These are phyloP conservation scores for Barbatosphaeria neglecta DNA, from an alignment of 495 filamentous ascomycete genomes.

Conservation along the genomic window DNA sequence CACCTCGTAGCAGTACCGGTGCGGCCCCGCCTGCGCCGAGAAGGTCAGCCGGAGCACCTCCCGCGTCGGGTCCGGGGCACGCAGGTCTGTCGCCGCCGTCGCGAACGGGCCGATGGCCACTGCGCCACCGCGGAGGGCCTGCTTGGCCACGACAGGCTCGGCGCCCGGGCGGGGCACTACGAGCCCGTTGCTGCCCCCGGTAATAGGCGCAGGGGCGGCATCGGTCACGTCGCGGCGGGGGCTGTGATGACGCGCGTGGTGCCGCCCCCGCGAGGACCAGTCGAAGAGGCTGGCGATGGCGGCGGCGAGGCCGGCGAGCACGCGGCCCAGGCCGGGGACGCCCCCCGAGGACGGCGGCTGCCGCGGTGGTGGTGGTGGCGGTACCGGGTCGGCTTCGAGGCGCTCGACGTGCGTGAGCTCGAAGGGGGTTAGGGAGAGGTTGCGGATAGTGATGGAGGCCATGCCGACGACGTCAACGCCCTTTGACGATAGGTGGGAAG, in stretches of 20 bases:
- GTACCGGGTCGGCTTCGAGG: conserved; percentile 39
- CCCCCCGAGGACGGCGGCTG: neutral
- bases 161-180: conserved; percentile 8
- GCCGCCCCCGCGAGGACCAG: no score
- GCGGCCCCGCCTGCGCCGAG: conserved; percentile 15
- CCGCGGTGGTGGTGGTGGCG: conserved; percentile 10
- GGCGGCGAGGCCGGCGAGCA: conserved; percentile 33
- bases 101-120: conserved; percentile 26
- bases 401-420: conserved; percentile 65
- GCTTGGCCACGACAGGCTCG: conserved; percentile 8
- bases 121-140: conserved; percentile 21
- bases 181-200: conserved; percentile 8
- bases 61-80: conserved; percentile 19
- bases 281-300: conserved; percentile 40
- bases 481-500: neutral
- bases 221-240: no score
- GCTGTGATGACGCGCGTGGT: no score
- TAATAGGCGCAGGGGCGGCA: no score
- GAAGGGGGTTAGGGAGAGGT: conserved; percentile 65
- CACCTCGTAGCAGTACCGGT: conserved; percentile 28
- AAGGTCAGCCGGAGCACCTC: conserved; percentile 36
- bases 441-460: conserved; percentile 64
- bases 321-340: conserved; percentile 4
- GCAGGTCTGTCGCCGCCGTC: conserved; percentile 18
- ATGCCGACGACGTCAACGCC: conserved; percentile 5